Evolutionary conservation across 768 basidiomycete genomes (phyloP), one percentile per base, ranked within the genome.

Genomic region (Cystobasidium tubakii): DNA sequence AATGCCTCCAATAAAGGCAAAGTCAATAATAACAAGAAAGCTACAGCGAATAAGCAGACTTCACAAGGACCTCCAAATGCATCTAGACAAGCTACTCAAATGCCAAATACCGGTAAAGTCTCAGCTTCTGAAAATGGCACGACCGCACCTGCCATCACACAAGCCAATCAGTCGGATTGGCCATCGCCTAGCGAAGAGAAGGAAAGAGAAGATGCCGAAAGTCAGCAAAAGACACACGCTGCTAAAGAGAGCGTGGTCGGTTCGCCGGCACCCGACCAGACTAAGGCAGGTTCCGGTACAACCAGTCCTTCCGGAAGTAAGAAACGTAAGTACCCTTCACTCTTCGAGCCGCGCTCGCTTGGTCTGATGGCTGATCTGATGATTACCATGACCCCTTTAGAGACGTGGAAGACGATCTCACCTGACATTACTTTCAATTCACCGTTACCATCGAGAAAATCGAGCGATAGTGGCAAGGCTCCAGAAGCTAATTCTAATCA

Each of bases 291-390:
- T 1, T 34, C 63, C 3, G 43, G 63, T 29, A 25, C 63, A 36
- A 42, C 33, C 23, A 46, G 57, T 29, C 57, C 57, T 34, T 60
- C 43, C 4, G 7, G 43, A 36, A 65, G 43, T n/a, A 39, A 46
- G 34, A 65, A 65, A 42, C 63, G 63, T 65, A 43, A 46, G 63
- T 65, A 27, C 36, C 7, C n/a, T n/a, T n/a, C n/a, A n/a, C n/a
- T n/a, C n/a, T n/a, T n/a, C n/a, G n/a, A n/a, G n/a, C n/a, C n/a
- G n/a, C n/a, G n/a, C n/a, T n/a, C n/a, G n/a, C 39, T 39, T 39
- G 15, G 15, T 39, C 39, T 15, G 6, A 39, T 15, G 15, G 39
- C 6, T 39, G 15, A 15, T 6, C 39, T 39, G 33, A 21, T 31
- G 31, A 7, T 63, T 63, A 6, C 53, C 21, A 54, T n/a, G 6